Percentiles rank a stretch among this genome's conserved stretches.
Conservation (phyloP, 2,329 filamentous ascomycete genomes). For the Cladosporium phlei region DNA sequence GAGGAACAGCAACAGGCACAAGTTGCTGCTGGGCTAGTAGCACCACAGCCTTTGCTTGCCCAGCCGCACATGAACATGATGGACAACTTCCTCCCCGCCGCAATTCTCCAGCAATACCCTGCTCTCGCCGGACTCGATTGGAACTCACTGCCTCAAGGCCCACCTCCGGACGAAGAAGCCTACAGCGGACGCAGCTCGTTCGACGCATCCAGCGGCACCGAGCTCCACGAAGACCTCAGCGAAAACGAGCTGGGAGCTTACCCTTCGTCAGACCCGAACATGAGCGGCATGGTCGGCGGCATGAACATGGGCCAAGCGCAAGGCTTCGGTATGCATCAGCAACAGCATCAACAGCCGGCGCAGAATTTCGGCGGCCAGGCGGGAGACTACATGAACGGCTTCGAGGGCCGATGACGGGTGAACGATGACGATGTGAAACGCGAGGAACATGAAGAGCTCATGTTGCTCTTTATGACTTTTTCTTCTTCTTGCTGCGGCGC, state of each 20-base stretch:
- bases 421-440: conserved; percentile 6
- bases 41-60: conserved; percentile 27
- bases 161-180: conserved; percentile 46
- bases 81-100: conserved; percentile 62
- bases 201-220: conserved; percentile 64
- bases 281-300: conserved; percentile 18
- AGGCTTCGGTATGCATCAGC: conserved; percentile 6
- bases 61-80: conserved; percentile 44
- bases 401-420: conserved; percentile 29
- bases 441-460: neutral
- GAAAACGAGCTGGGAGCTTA: conserved; percentile 42
- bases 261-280: conserved; percentile 10
- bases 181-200: conserved; percentile 76
- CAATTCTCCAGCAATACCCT: conserved; percentile 85
- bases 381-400: conserved; percentile 30
- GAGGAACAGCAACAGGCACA: conserved; percentile 54
- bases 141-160: conserved; percentile 63
- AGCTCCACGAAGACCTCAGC: conserved; percentile 59
- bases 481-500: neutral
- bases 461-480: neutral
- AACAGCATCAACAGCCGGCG: conserved; percentile 15
- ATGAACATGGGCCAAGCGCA: conserved; percentile 10
- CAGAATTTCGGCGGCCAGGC: conserved; percentile 17
- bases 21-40: conserved; percentile 34
- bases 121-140: conserved; percentile 88